A percentile compares a stretch with the other conserved stretches of the same genome.
These are phyloP conservation scores for Brassica napus DNA, from an alignment of 345 rosid species.

Conservation along the genomic window Da-Ae NC_063436.1:22292001-22292500, in stretches of 20 bases:
- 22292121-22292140: background rate
- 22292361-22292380: too few relatives aligned
- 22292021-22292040: conserved; percentile 14
- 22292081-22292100: conserved; percentile 9
- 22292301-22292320: too few relatives aligned
- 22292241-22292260: too few relatives aligned
- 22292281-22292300: too few relatives aligned
- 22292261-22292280: too few relatives aligned
- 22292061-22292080: conserved; percentile 18
- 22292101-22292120: background rate
- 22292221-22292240: too few relatives aligned
- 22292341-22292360: background rate
- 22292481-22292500: background rate
- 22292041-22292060: conserved; percentile 19
- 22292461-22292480: background rate
- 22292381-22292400: background rate
- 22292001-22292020: background rate
- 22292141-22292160: too few relatives aligned
- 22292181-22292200: too few relatives aligned
- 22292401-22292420: background rate
- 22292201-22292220: too few relatives aligned
- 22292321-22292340: too few relatives aligned
- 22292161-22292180: too few relatives aligned
- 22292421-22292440: background rate
- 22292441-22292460: background rate